Conservation (phyloP, 148 eudicot species). For the Nepenthes gracilis region DNA sequence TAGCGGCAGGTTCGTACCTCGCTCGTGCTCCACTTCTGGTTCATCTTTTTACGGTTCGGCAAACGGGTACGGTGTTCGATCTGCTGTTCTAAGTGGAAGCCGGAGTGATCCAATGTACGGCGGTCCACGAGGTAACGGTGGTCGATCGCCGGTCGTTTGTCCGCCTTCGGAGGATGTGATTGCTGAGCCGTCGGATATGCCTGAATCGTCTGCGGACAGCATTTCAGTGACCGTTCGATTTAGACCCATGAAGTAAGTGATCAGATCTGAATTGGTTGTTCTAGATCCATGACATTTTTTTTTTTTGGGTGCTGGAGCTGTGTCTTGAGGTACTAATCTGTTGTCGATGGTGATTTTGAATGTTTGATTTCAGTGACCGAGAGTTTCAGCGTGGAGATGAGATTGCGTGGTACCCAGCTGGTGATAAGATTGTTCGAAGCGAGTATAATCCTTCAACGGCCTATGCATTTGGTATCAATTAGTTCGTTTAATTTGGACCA, state of each 20-base stretch:
- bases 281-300: background rate
- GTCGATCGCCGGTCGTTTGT: conserved; percentile 53
- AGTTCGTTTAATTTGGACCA: background rate
- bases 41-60: conserved; percentile 19
- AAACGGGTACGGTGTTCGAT: conserved; percentile 36
- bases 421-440: conserved; percentile 72
- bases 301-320: background rate
- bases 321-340: conserved; percentile 7
- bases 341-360: background rate
- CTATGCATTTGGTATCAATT: conserved; percentile 66
- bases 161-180: conserved; percentile 48
- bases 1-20: conserved; percentile 45
- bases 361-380: conserved; percentile 48
- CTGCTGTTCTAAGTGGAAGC: conserved; percentile 33
- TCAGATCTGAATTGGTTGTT: background rate
- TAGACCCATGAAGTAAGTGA: conserved; percentile 69
- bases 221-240: conserved; percentile 89
- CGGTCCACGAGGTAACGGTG: conserved; percentile 24
- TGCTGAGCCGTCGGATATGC: conserved; percentile 32
- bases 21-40: conserved; percentile 35
- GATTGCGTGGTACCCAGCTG: conserved; percentile 88
- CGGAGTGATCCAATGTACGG: conserved; percentile 23
- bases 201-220: conserved; percentile 59
- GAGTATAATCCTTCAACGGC: conserved; percentile 78
- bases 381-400: conserved; percentile 86